Conservation (phyloP, 202 grass and related monocot genomes). For the Brachypodium distachyon region DNA sequence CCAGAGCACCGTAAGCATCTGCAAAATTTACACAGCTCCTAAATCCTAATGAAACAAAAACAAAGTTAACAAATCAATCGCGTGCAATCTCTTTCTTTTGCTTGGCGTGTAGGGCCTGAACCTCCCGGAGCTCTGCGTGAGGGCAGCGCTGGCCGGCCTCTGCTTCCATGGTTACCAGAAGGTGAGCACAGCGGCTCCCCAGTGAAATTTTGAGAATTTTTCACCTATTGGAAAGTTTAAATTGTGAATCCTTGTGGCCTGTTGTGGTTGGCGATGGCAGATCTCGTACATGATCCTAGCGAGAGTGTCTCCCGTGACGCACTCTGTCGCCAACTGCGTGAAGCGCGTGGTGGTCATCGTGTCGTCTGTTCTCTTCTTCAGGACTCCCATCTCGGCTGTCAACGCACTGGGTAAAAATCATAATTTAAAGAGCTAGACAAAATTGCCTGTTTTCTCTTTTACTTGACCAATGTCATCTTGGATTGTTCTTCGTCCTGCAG, state of each 20-base stretch:
- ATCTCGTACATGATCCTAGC: slow-evolving; percentile 52
- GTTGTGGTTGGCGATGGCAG: slow-evolving; percentile 18
- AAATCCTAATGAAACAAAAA: neutral
- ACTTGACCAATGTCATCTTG: neutral
- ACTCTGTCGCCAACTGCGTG: slow-evolving; percentile 62
- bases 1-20: slow-evolving; percentile 44
- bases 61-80: neutral
- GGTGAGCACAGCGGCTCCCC: too few species aligned
- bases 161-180: slow-evolving; percentile 98
- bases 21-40: neutral
- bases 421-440: neutral
- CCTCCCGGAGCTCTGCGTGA: slow-evolving; percentile 53
- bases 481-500: slow-evolving; percentile 2
- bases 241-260: too few species aligned
- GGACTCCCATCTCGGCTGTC: slow-evolving; percentile 51
- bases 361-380: slow-evolving; percentile 58
- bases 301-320: slow-evolving; percentile 51
- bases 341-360: slow-evolving; percentile 65
- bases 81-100: neutral
- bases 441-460: neutral
- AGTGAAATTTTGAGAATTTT: too few species aligned
- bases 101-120: slow-evolving; percentile 59
- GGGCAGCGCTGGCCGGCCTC: slow-evolving; percentile 52
- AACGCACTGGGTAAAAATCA: slow-evolving; percentile 56
- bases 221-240: too few species aligned